phyloP scores from a whole-genome alignment of 1,284 basidiomycete genomes.

The Pseudozyma sp. region DNA sequence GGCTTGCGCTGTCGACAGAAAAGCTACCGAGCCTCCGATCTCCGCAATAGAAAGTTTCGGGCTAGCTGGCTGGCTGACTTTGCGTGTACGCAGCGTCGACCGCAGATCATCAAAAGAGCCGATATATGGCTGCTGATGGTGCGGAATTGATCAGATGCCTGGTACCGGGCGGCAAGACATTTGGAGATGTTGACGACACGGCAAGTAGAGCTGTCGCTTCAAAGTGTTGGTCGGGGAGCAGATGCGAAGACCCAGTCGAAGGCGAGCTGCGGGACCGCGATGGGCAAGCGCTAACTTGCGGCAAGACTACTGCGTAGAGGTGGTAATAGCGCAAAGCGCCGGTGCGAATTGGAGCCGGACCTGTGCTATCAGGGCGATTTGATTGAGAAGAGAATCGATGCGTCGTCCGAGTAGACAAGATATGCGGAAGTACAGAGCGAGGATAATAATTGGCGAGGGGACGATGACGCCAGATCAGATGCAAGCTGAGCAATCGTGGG shows the following conservation, averaged over 20 bases:
- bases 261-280: background rate
- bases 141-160: slow-evolving; percentile 6
- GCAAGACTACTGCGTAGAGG: background rate
- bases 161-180: slow-evolving; percentile 12
- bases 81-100: background rate
- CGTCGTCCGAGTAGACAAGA: too few species aligned
- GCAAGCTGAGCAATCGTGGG: slow-evolving; percentile 7
- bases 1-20: background rate
- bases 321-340: too few species aligned
- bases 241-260: background rate
- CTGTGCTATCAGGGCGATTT: too few species aligned
- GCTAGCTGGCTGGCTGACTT: background rate
- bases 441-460: background rate
- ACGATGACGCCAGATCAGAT: slow-evolving; percentile 2
- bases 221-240: background rate
- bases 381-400: too few species aligned
- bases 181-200: slow-evolving; percentile 5
- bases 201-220: background rate
- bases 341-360: too few species aligned
- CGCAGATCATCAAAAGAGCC: slow-evolving; percentile 2
- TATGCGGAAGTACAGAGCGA: too few species aligned
- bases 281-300: background rate
- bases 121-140: background rate
- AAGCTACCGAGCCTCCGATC: background rate
- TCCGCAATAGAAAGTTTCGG: background rate